Percentiles rank a stretch among this genome's conserved stretches.
phyloP scores from a whole-genome alignment of 208 protist species.

The Wallacemonas sp. region DNA sequence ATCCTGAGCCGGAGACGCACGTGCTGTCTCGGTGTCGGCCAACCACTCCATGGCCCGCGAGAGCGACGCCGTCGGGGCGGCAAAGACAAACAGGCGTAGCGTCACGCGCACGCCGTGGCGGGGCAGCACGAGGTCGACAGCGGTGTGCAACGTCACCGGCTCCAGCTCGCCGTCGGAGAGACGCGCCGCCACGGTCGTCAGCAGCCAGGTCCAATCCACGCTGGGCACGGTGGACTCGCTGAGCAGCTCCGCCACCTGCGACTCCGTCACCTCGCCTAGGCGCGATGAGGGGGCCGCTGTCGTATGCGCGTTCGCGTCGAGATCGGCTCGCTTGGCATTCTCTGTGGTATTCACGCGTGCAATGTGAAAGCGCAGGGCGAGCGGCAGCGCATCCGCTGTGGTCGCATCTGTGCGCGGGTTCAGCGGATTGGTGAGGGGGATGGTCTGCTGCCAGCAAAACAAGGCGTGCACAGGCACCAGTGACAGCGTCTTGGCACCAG shows the following conservation, averaged over 20 bases:
- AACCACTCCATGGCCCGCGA: slow-evolving; percentile 6
- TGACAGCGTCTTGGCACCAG: neutral
- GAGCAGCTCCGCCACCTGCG: slow-evolving; percentile 6
- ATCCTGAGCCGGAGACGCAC: too few relatives aligned
- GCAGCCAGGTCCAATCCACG: slow-evolving; percentile 6
- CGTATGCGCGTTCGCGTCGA: neutral
- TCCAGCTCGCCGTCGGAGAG: slow-evolving; percentile 4
- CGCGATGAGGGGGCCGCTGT: neutral
- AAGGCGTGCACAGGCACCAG: slow-evolving; percentile 4
- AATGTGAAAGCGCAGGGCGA: neutral
- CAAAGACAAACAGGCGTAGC: slow-evolving; percentile 8
- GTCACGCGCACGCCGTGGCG: neutral
- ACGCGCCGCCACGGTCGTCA: neutral
- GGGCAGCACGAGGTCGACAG: neutral
- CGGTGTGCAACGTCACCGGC: slow-evolving; percentile 8
- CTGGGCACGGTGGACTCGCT: neutral
- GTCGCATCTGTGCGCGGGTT: too few relatives aligned
- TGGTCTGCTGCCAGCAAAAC: slow-evolving; percentile 7
- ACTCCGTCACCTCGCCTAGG: neutral
- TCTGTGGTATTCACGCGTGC: too few relatives aligned
- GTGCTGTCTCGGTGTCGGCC: neutral
- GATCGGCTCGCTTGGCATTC: too few relatives aligned
- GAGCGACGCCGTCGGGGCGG: slow-evolving; percentile 3
- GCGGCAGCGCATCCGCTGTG: neutral
- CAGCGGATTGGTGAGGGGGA: neutral